Conservation (phyloP, 768 basidiomycete genomes). For the Scleroderma bovista region DNA sequence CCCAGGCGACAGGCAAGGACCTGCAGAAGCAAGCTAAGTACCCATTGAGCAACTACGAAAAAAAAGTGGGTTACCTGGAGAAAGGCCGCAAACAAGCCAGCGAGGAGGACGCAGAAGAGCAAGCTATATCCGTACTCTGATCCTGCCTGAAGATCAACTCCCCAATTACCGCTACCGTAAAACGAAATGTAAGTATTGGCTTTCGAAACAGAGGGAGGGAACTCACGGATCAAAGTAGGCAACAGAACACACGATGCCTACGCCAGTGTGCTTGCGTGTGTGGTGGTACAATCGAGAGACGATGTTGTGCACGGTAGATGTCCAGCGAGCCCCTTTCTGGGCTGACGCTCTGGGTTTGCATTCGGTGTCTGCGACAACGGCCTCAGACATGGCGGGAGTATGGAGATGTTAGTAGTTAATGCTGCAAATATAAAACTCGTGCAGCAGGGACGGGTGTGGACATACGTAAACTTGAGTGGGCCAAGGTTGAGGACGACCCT, state of each 20-base stretch:
- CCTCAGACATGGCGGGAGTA: slow-evolving; percentile 12
- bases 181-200: neutral
- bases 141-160: slow-evolving; percentile 85
- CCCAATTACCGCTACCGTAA: slow-evolving; percentile 71
- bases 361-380: slow-evolving; percentile 3
- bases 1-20: slow-evolving; percentile 77
- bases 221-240: slow-evolving; percentile 86
- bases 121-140: slow-evolving; percentile 80
- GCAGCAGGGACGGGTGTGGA: slow-evolving; percentile 4
- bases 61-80: slow-evolving; percentile 52
- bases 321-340: slow-evolving; percentile 12
- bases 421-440: neutral
- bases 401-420: neutral
- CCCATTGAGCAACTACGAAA: neutral
- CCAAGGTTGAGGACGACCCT: no score
- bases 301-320: slow-evolving; percentile 13
- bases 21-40: slow-evolving; percentile 30
- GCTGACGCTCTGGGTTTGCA: neutral
- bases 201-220: neutral
- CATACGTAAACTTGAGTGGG: neutral
- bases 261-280: slow-evolving; percentile 62
- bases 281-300: slow-evolving; percentile 40
- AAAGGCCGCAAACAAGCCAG: slow-evolving; percentile 78
- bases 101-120: slow-evolving; percentile 78
- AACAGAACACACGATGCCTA: slow-evolving; percentile 82